Base-by-base conservation (phyloP, 1,284 basidiomycete genomes). In the Cutaneotrichosporon dermatis region DNA sequence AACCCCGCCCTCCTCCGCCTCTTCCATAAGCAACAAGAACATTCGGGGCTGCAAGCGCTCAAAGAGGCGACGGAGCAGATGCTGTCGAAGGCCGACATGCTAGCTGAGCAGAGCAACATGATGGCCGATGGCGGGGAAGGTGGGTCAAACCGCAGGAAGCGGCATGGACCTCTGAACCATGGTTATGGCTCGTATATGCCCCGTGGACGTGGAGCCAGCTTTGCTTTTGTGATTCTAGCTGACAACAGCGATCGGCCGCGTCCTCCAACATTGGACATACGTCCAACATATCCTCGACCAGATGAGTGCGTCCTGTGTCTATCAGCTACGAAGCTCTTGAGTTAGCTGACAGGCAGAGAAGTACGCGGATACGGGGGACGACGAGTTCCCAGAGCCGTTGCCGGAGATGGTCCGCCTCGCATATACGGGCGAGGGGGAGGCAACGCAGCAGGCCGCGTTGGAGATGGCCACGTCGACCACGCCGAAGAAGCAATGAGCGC, bases 81-180 rank as follows among this genome's bases (percentile, higher is more conserved):
- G 54, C 57, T 79, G 36, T 57, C 54, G 57, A 62, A 71, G 36
- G 71, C 74, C 25, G 77, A 79, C 55, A 69, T 72, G 59, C 55
- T 79, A 11, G 72, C 72, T 6, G 72, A 72, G 59, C 76, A 75
- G 76, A 73, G 70, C 42, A 69, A 73, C 50, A 67, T 76, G 55
- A 78, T 79, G 76, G 77, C 76, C n/a, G 77, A 79, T 66, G 77
- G 77, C 4, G 77, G 77, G 0, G 71, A 76, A 53, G 75, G 76
- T 76, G 65, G 62, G 73, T 72, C 25, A 25, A 25, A 25, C 25
- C 25, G 25, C 25, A 25, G 25, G 25, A 25, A 25, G 25, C 25
- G 25, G 25, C 25, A 25, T 25, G 25, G 25, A 25, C 25, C 25
- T 25, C 25, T 25, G 25, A 25, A 25, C 25, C 25, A 25, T 25